Percentiles rank a stretch among this genome's conserved stretches.
Conservation (phyloP, 139 green algal species). For the Spirogloea muscicola region DNA sequence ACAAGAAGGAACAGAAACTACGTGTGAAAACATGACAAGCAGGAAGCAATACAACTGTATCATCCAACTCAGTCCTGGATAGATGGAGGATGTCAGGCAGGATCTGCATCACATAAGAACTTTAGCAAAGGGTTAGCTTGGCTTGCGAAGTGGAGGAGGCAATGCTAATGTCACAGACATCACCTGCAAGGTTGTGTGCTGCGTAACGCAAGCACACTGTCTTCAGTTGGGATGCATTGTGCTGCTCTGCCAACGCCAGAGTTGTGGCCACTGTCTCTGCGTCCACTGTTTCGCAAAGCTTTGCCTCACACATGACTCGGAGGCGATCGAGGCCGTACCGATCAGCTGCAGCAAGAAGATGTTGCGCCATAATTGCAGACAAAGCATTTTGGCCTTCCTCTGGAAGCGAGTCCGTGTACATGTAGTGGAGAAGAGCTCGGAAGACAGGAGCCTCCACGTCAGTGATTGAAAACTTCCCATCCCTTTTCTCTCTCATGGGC, state of each 20-base stretch:
- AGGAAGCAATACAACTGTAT: too few species aligned
- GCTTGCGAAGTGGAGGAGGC: too few species aligned
- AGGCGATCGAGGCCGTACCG: slow-evolving; percentile 83
- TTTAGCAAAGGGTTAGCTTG: too few species aligned
- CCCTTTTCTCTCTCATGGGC: slow-evolving; percentile 35
- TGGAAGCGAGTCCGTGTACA: slow-evolving; percentile 68
- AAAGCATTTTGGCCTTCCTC: not conserved
- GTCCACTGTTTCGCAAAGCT: slow-evolving; percentile 87
- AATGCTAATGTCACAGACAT: too few species aligned
- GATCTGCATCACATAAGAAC: too few species aligned
- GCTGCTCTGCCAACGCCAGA: slow-evolving; percentile 92
- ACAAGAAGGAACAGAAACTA: too few species aligned
- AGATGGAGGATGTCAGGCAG: too few species aligned
- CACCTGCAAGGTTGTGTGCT: slow-evolving; percentile 69
- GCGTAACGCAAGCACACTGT: slow-evolving; percentile 91
- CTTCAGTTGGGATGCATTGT: slow-evolving; percentile 83
- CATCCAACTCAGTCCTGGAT: too few species aligned
- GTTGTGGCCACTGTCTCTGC: slow-evolving; percentile 91
- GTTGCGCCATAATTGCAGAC: slow-evolving; percentile 50
- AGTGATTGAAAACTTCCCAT: slow-evolving; percentile 14
- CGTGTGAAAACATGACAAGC: too few species aligned
- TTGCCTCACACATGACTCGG: slow-evolving; percentile 80
- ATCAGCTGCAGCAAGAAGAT: slow-evolving; percentile 93
- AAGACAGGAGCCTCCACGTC: slow-evolving; percentile 42
- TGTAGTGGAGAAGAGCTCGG: slow-evolving; percentile 84